Evolutionary conservation across 495 filamentous ascomycete species (phyloP), one percentile per base, ranked within the genome.

Genomic region (Penicillium atrosanguineum): DNA sequence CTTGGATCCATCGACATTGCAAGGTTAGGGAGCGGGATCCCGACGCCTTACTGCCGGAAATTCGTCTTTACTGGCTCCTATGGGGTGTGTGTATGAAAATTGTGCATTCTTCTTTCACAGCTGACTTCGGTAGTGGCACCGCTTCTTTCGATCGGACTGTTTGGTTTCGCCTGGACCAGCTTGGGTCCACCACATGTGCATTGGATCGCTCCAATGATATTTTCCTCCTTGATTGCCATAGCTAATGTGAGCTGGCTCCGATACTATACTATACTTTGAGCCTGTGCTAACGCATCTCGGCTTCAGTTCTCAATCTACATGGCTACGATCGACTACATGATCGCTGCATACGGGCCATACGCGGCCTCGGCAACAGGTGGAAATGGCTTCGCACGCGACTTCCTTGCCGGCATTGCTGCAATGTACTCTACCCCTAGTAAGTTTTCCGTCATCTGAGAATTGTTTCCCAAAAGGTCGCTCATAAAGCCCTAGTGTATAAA

Each of bases 321-420:
- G 87, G 87, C 86, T 1, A 90, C 88, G 0, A 86, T 91, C 50
- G 88, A 92, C 60, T 92, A 92, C 68, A 91, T 91, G 88, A 83
- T 91, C 9, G 84, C 82, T 47, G 76, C 86, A 1, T 91, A 92
- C 62, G 88, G 88, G 0, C 86, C 85, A 2, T 91, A 89, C 63
- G 80, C 87, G 9, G 87, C 88, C 8, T 90, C 88, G 0, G 88
- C 88, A 0, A 91, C 88, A 2, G 88, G 88, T 28, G 85, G 85
- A 0, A 88, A 88, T 55, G 85, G 80, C 0, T 72, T 79, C 29
- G 77, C 75, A 0, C 69, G 77, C 18, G 77, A 79, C 46, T 71
- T 79, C 43, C 65, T 79, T 12, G 75, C 75, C 1, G 77, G 77
- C 0, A 46, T 79, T 8, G 73, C 76, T 4, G 75, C 75, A 12